Conservation (phyloP, 768 basidiomycete genomes). For the Sistotremastrum suecicum region DNA sequence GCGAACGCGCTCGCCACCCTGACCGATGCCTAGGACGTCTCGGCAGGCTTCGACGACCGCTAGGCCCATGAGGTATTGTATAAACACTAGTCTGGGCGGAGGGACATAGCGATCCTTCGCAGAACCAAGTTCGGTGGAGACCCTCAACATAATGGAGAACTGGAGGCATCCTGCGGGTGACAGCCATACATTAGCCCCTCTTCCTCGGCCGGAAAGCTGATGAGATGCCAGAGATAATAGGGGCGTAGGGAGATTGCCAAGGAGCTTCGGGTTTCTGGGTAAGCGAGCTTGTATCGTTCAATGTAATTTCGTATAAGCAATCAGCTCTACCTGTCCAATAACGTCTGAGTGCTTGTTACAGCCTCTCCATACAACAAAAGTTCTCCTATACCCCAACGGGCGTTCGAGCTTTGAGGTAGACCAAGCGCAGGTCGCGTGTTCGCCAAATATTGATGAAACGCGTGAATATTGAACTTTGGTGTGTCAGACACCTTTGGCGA, state of each 20-base stretch:
- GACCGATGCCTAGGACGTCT: constrained; percentile 34
- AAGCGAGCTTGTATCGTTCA: background rate
- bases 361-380: constrained; percentile 74
- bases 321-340: constrained; percentile 71
- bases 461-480: constrained; percentile 3
- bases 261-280: constrained; percentile 62
- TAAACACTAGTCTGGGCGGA: constrained; percentile 64
- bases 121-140: constrained; percentile 13
- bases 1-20: constrained; percentile 40
- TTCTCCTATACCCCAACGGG: constrained; percentile 47
- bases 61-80: constrained; percentile 85
- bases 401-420: background rate
- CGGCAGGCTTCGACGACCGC: constrained; percentile 82
- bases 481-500: background rate
- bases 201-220: constrained; percentile 79
- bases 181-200: constrained; percentile 84
- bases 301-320: background rate
- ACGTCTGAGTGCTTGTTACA: constrained; percentile 88
- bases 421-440: background rate
- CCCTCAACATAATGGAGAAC: constrained; percentile 62
- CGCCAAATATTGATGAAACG: constrained; percentile 1
- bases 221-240: constrained; percentile 74
- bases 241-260: constrained; percentile 57
- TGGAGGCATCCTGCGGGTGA: constrained; percentile 84
- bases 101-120: constrained; percentile 20